Evolutionary conservation across 2,329 filamentous ascomycete species (phyloP), one percentile per base, ranked within the genome.

Genomic region (Alternaria sp.): DNA sequence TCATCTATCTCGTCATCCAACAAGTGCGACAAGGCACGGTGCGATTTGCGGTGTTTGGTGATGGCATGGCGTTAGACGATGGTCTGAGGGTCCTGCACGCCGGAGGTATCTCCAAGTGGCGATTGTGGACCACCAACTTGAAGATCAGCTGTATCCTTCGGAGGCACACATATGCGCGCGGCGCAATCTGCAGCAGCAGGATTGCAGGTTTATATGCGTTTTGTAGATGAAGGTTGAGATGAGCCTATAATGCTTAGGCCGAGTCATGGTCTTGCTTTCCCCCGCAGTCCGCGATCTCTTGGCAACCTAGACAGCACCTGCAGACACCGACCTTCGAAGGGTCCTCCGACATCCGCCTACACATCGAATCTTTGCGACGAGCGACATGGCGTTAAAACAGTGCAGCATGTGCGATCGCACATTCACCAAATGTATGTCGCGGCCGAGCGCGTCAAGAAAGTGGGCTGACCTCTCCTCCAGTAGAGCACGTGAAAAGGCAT

Each of bases 401-500:
- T 78, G 76, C 70, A 77, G 75, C 64, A 70, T 76, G 69, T 86
- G 84, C 78, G 84, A 85, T 63, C 81, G 83, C 63, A 82, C 81
- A 62, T 86, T 86, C 76, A 84, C 83, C 62, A 86, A 86, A 74
- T 47, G 61, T 64, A 61, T 42, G 54, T 59, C 43, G 26, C 28
- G 24, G 18, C 24, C 22, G 30, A 20, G 30, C 43, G 30, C 26
- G 32, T 9, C 18, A 18, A 24, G 8, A 36, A 43, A 34, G n/a
- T 48, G 53, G 32, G 51, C 61, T 65, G 54, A 65, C 57, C 26
- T 24, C 28, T 14, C 22, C 7, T 32, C 11, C 42, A 61, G 54
- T 69, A 46, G 84, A 85, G 69, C 84, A 86, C 73, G 82, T 84
- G 67, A 85, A 85, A 70, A 80, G 84, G 42, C 84, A 86, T 72